These are phyloP conservation scores for Termitomyces sp. DNA, from an alignment of 768 basidiomycete species.

Conservation along the genomic window DNA sequence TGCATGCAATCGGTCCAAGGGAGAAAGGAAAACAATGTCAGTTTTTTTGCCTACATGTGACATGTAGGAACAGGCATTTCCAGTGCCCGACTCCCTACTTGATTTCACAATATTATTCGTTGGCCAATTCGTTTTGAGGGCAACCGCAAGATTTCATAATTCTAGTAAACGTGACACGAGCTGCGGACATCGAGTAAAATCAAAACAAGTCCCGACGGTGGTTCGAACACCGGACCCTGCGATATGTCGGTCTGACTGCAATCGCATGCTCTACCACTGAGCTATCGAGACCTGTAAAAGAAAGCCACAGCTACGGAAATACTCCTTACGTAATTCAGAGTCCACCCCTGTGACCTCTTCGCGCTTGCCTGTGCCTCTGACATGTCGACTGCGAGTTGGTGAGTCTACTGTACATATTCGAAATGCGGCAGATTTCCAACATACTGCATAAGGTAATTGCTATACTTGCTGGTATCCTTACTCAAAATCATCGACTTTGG, in stretches of 20 bases:
- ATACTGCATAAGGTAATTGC: background rate
- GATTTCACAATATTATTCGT: no score
- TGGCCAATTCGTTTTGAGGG: no score
- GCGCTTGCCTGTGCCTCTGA: background rate
- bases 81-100: no score
- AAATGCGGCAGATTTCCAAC: background rate
- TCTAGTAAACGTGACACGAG: no score
- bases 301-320: no score
- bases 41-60: no score
- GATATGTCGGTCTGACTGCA: background rate
- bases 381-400: background rate
- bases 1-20: no score
- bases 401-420: background rate
- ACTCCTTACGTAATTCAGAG: no score
- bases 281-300: conserved; percentile 3
- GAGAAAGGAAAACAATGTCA: no score
- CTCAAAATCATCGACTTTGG: background rate
- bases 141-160: no score
- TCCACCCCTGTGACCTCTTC: no score
- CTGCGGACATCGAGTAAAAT: background rate
- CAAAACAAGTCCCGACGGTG: conserved; percentile 8
- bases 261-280: conserved; percentile 13
- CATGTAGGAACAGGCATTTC: no score
- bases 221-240: conserved; percentile 13
- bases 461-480: background rate